phyloP scores from a whole-genome alignment of 768 basidiomycete species.

The Agaricus subrufescens region DNA sequence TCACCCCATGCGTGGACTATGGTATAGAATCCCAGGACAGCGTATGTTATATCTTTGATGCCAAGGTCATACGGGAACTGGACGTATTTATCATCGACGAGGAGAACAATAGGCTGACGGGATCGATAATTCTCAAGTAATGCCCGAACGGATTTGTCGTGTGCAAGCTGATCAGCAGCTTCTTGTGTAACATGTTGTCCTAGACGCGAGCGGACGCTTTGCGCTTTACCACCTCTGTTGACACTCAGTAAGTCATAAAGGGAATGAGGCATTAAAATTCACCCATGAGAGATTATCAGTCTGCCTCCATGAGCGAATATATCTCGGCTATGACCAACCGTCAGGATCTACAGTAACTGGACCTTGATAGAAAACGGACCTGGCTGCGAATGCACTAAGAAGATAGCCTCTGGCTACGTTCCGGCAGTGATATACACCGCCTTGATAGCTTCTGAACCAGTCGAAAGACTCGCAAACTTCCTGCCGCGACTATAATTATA shows the following conservation, averaged over 20 bases:
- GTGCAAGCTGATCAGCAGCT: conserved; percentile 63
- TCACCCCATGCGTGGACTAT: conserved; percentile 70
- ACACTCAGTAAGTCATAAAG: background rate
- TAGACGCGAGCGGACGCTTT: conserved; percentile 41
- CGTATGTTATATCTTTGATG: conserved; percentile 38
- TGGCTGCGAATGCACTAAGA: conserved; percentile 63
- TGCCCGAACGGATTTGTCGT: conserved; percentile 68
- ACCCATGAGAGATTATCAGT: conserved; percentile 85
- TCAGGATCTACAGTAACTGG: background rate
- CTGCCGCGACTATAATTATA: conserved; percentile 58
- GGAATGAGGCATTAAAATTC: conserved; percentile 15
- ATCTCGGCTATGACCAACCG: conserved; percentile 53
- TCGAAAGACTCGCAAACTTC: conserved; percentile 80
- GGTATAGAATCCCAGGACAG: conserved; percentile 67
- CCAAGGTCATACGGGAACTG: conserved; percentile 69
- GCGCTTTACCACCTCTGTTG: conserved; percentile 68
- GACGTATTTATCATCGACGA: conserved; percentile 71
- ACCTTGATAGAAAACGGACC: conserved; percentile 31
- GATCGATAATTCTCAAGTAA: conserved; percentile 53
- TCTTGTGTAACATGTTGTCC: conserved; percentile 34
- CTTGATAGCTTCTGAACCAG: conserved; percentile 73
- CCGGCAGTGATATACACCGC: conserved; percentile 67
- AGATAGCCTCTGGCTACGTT: conserved; percentile 72
- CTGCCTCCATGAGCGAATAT: conserved; percentile 58
- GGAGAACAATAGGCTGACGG: conserved; percentile 58